Evolutionary conservation across 805 yeast species (phyloP).

Genomic region (Cyberlindnera mycetangii): DNA sequence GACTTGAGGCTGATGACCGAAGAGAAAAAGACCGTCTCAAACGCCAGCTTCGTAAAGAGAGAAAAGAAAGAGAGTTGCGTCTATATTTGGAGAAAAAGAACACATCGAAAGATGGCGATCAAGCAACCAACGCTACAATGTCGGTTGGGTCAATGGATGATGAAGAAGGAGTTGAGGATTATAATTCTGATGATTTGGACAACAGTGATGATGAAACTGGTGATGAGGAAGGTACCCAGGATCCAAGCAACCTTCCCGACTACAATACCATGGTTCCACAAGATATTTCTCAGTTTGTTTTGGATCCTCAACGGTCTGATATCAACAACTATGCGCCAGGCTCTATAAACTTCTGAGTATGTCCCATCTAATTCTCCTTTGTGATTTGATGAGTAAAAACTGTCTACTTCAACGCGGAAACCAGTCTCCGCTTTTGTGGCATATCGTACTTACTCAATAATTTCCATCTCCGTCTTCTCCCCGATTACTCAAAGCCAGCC

Average conservation of each 20-base stretch:
- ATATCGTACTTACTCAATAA: too few relatives aligned
- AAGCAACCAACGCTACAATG: not conserved
- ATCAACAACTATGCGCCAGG: constrained; percentile 2
- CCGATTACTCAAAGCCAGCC: not conserved
- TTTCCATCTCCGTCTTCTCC: not conserved
- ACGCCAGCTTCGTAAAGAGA: constrained; percentile 22
- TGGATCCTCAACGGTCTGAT: constrained; percentile 6
- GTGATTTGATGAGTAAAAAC: too few relatives aligned
- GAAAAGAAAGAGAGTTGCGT: constrained; percentile 20
- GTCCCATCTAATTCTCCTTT: not conserved
- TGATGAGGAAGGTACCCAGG: not conserved
- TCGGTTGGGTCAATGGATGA: not conserved
- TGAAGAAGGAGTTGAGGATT: constrained; percentile 1
- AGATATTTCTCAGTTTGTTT: constrained; percentile 9
- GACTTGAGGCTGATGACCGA: constrained; percentile 25
- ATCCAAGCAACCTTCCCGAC: not conserved
- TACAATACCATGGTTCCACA: constrained; percentile 3
- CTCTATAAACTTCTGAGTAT: not conserved
- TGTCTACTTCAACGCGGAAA: not conserved
- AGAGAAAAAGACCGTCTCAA: constrained; percentile 25
- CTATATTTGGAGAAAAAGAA: not conserved
- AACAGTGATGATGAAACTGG: constrained; percentile 1
- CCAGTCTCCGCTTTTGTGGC: constrained; percentile 10
- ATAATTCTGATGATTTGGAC: constrained; percentile 7
- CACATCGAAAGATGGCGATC: not conserved